Evolutionary conservation across 192 early-diverging fungal species (phyloP), one percentile per base, ranked within the genome.

Genomic region (Podochytrium sp.): DNA sequence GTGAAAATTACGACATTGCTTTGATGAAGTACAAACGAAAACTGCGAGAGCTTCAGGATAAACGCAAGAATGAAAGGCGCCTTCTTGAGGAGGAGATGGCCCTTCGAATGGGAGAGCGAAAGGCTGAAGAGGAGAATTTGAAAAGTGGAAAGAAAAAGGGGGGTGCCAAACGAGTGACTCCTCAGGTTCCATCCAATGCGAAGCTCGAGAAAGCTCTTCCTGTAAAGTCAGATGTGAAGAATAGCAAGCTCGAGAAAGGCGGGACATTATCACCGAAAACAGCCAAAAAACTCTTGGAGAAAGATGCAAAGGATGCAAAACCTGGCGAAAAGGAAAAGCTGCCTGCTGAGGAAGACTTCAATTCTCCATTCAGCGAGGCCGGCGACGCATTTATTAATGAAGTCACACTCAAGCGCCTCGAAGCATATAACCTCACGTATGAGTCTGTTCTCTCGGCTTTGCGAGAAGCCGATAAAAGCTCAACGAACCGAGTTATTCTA

Each of bases 21-120:
- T 58, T 87, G 33, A 65, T 76, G 35, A 81, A 80, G 65, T 81
- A 83, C 65, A 80, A 82, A 56, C 69, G 73, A 14, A 63, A 74
- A 33, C 35, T 81, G 25, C 86, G 83, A 43, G 83, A 86, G 55
- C 67, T 88, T 49, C 80, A 83, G 68, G 80, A 88, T 35, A 75
- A 80, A 30, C 67, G 76, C 27, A 86, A 87, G 60, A 42, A 60
- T 12, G 84, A 88, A 60, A 67, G 81, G 16, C 60, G 75, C 12
- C 76, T 79, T 23, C 72, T 79, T 81, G 84, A 86, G 71, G 87
- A 87, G 73, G 84, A 84, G 50, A 39, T 83, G 16, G 81, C 82
- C 2, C 32, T 76, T 7, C 64, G 78, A 52, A 29, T 81, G 0
- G 84, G 81, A 3, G 82, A 87, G 20, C 71, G 82, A 16, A 89